These are phyloP conservation scores for Trichosporon sp. DNA, from an alignment of 1,284 basidiomycete species.

Conservation along the genomic window DNA sequence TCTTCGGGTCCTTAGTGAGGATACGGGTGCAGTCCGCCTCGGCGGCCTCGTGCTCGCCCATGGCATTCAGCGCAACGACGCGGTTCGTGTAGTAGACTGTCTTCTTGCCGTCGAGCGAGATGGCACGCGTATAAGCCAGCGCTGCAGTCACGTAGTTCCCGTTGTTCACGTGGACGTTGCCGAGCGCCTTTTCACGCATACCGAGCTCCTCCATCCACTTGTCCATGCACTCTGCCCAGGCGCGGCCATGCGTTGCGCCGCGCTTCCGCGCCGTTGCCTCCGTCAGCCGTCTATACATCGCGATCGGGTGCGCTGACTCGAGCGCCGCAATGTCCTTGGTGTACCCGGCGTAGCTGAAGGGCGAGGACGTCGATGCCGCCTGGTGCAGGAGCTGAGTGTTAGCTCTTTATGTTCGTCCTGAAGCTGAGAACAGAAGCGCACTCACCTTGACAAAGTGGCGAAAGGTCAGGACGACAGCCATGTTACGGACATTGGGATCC, in stretches of 20 bases:
- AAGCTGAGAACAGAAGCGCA: too few relatives aligned
- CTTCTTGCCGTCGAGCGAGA: slow-evolving; percentile 47
- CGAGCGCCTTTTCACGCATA: slow-evolving; percentile 44
- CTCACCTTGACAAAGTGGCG: slow-evolving; percentile 48
- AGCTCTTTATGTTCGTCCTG: too few relatives aligned
- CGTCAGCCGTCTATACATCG: slow-evolving; percentile 43
- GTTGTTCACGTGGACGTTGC: slow-evolving; percentile 42
- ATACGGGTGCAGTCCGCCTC: slow-evolving; percentile 45
- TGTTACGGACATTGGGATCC: slow-evolving; percentile 40
- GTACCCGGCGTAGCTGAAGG: slow-evolving; percentile 44
- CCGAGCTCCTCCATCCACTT: slow-evolving; percentile 48
- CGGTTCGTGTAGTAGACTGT: slow-evolving; percentile 48
- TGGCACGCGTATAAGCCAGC: slow-evolving; percentile 45
- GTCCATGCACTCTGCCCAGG: slow-evolving; percentile 48
- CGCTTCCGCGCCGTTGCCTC: slow-evolving; percentile 34
- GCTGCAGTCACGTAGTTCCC: slow-evolving; percentile 35
- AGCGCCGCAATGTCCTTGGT: slow-evolving; percentile 39
- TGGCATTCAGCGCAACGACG: slow-evolving; percentile 45
- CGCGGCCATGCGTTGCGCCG: slow-evolving; percentile 18
- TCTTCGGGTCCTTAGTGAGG: slow-evolving; percentile 40
- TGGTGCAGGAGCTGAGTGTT: slow-evolving; percentile 41
- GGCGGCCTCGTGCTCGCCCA: slow-evolving; percentile 39
- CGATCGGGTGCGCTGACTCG: slow-evolving; percentile 41
- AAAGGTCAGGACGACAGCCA: slow-evolving; percentile 46
- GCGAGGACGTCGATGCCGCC: slow-evolving; percentile 39